A percentile compares a stretch with the other conserved stretches of the same genome.
Evolutionary conservation across 768 basidiomycete species (phyloP).

Genomic region (Kwoniella shandongensis): DNA sequence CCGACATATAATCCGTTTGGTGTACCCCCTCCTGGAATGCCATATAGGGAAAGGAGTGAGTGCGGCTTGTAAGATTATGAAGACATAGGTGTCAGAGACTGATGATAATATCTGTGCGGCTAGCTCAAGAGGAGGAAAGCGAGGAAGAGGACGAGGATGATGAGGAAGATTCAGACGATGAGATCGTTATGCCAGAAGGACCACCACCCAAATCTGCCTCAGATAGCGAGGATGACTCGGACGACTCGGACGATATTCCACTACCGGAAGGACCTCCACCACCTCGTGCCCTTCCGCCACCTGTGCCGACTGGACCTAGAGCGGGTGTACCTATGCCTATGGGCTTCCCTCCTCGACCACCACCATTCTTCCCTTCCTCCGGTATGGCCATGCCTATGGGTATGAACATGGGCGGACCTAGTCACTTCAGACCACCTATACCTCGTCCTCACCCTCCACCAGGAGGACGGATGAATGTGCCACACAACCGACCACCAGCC

Average conservation of each 20-base stretch:
- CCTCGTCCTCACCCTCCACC: conserved; percentile 19
- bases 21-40: conserved; percentile 93
- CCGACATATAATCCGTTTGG: conserved; percentile 90
- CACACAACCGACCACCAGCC: conserved; percentile 21
- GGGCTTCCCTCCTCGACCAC: neutral
- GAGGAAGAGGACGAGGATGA: conserved; percentile 61
- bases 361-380: too few relatives aligned
- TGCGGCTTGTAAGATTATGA: conserved; percentile 18
- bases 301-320: conserved; percentile 12
- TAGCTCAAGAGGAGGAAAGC: conserved; percentile 62
- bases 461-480: conserved; percentile 23
- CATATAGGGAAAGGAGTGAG: conserved; percentile 84
- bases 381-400: conserved; percentile 2
- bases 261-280: conserved; percentile 55
- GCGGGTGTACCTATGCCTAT: conserved; percentile 6
- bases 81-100: conserved; percentile 32
- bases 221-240: conserved; percentile 30
- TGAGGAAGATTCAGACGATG: conserved; percentile 62
- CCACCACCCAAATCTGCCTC: conserved; percentile 59
- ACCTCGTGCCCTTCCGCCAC: conserved; percentile 21
- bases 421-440: conserved; percentile 37
- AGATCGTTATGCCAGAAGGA: conserved; percentile 83
- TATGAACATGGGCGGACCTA: conserved; percentile 16
- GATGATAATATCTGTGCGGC: too few relatives aligned
- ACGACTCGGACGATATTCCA: conserved; percentile 51